Evolutionary conservation across 116 monocot genomes (phyloP).

Genomic region (Posidonia oceanica): DNA sequence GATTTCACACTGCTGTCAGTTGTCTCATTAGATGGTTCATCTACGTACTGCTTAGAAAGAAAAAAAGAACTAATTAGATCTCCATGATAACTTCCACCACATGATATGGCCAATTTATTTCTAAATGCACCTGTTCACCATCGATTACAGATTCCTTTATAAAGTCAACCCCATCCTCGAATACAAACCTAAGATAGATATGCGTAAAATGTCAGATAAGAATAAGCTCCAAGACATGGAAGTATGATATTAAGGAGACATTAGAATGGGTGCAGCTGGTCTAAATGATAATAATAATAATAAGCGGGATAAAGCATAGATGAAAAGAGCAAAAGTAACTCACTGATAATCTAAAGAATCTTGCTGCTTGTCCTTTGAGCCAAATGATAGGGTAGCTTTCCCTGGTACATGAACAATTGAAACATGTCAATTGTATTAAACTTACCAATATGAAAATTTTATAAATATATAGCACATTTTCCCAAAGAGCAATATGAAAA

Average conservation of each 20-base stretch:
- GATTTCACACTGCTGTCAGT: conserved; percentile 45
- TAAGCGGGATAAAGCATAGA: background rate
- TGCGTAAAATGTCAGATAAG: background rate
- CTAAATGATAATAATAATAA: background rate
- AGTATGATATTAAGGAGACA: background rate
- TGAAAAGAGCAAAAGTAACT: conserved; percentile 15
- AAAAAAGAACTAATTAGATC: conserved; percentile 7
- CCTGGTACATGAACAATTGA: conserved; percentile 27
- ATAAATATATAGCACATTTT: no score
- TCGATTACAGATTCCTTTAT: conserved; percentile 84
- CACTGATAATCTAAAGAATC: conserved; percentile 75
- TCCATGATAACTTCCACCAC: background rate
- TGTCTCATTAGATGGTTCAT: conserved; percentile 27
- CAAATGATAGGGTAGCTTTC: conserved; percentile 76
- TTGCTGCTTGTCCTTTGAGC: conserved; percentile 76
- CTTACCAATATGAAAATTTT: no score
- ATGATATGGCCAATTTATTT: background rate
- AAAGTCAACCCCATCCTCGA: conserved; percentile 92
- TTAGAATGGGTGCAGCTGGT: no score
- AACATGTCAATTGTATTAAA: background rate
- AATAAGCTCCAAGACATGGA: background rate
- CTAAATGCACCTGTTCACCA: conserved; percentile 40
- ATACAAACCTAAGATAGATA: conserved; percentile 56
- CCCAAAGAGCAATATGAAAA: no score
- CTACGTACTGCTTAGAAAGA: conserved; percentile 37